phyloP scores from a whole-genome alignment of 306 rosid genomes.

The Cercis canadensis region DNA sequence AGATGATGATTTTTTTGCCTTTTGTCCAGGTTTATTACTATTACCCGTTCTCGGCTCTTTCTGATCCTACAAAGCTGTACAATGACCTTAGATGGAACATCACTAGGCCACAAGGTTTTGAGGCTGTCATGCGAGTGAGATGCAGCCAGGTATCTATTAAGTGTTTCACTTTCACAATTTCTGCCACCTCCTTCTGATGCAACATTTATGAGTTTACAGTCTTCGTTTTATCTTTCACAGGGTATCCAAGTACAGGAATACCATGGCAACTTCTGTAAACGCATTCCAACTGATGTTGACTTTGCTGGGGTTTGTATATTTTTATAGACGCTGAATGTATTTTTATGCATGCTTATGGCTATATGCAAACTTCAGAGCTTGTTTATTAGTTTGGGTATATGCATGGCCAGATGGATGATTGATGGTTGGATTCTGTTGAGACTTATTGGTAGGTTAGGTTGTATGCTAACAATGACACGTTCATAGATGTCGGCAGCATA shows the following conservation, averaged over 20 bases:
- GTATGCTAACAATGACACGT: background rate
- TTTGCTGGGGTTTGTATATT: constrained; percentile 86
- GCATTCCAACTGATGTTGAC: constrained; percentile 95
- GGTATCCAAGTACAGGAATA: constrained; percentile 98
- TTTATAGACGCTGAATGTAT: constrained; percentile 33
- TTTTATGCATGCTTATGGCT: constrained; percentile 17
- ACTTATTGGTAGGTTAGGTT: constrained; percentile 25
- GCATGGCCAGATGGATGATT: constrained; percentile 24
- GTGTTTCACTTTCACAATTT: constrained; percentile 9
- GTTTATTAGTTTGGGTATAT: background rate
- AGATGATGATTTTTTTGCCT: no score
- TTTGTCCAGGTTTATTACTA: constrained; percentile 84
- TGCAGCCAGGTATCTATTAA: constrained; percentile 88
- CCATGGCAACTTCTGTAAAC: constrained; percentile 90
- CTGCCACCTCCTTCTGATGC: constrained; percentile 17
- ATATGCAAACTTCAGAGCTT: constrained; percentile 10
- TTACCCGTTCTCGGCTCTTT: constrained; percentile 92
- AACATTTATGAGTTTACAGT: constrained; percentile 3
- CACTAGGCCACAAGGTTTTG: constrained; percentile 97
- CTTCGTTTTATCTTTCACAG: constrained; percentile 48
- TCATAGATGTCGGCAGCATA: background rate
- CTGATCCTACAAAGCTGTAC: constrained; percentile 94
- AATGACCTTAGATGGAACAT: constrained; percentile 99
- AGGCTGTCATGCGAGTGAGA: constrained; percentile 98
- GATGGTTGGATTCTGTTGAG: constrained; percentile 9